Evolutionary conservation across 345 rosid species (phyloP).

Genomic region (Eucalyptus regnans): DNA sequence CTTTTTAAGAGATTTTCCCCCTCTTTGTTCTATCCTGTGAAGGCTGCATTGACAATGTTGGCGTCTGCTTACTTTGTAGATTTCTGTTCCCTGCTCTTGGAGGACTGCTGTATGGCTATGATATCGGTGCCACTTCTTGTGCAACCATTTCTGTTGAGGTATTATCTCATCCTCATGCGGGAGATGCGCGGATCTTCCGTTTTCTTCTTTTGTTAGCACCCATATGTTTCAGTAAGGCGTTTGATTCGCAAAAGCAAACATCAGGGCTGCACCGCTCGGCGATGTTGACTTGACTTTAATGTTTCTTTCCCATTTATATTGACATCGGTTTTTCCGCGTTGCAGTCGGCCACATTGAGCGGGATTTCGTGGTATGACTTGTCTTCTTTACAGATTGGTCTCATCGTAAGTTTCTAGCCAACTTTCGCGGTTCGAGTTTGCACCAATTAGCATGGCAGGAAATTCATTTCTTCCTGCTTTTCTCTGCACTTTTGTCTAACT

Average conservation of each 20-base stretch:
- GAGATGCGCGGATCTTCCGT: not conserved
- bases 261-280: not conserved
- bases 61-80: slow-evolving; percentile 34
- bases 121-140: slow-evolving; percentile 93
- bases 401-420: slow-evolving; percentile 49
- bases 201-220: not conserved
- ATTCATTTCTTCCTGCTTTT: not conserved
- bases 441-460: not conserved
- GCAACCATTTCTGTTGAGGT: slow-evolving; percentile 81
- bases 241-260: not conserved
- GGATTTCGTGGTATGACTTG: slow-evolving; percentile 75
- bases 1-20: not conserved
- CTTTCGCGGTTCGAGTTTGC: not conserved
- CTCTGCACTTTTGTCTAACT: not conserved
- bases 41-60: not conserved
- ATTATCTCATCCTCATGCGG: not conserved
- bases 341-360: slow-evolving; percentile 77
- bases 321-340: not conserved
- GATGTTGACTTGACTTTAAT: not conserved
- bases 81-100: slow-evolving; percentile 99
- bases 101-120: slow-evolving; percentile 88
- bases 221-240: not conserved
- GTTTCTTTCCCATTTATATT: not conserved
- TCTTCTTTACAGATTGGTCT: slow-evolving; percentile 77
- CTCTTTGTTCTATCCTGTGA: not conserved